Evolutionary conservation across 345 rosid species (phyloP).

Genomic region (Rhodamnia rubescens): DNA sequence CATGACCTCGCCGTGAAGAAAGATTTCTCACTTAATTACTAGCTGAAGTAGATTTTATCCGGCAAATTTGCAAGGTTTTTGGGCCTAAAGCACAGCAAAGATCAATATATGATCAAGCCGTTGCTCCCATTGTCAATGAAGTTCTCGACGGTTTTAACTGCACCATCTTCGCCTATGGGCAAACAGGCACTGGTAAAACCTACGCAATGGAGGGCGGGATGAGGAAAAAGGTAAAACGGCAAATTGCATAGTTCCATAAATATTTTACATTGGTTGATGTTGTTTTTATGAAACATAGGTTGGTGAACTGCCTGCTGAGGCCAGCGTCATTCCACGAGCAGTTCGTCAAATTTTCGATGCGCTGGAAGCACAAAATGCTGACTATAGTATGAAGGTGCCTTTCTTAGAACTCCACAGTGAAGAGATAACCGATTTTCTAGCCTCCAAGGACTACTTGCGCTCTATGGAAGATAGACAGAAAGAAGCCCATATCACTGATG

Average conservation of each 20-base stretch:
- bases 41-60: neutral
- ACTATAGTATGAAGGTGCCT: slow-evolving; percentile 83
- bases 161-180: slow-evolving; percentile 93
- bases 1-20: neutral
- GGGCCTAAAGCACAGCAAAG: slow-evolving; percentile 92
- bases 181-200: slow-evolving; percentile 86
- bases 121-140: slow-evolving; percentile 76
- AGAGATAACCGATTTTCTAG: slow-evolving; percentile 75
- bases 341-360: slow-evolving; percentile 78
- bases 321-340: slow-evolving; percentile 91
- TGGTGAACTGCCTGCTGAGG: slow-evolving; percentile 84
- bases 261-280: neutral
- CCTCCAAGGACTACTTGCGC: slow-evolving; percentile 58
- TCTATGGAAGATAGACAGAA: slow-evolving; percentile 54
- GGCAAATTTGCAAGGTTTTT: slow-evolving; percentile 46
- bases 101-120: slow-evolving; percentile 85
- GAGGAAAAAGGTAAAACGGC: slow-evolving; percentile 56
- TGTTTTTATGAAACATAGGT: slow-evolving; percentile 28
- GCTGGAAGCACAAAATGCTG: slow-evolving; percentile 79
- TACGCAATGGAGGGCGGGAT: slow-evolving; percentile 95
- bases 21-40: neutral
- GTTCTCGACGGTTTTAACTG: slow-evolving; percentile 93
- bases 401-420: slow-evolving; percentile 91
- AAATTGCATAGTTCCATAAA: neutral
- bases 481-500: slow-evolving; percentile 77